Base-by-base conservation (phyloP, 2,329 filamentous ascomycete genomes). In the Fusarium oxysporum region DNA sequence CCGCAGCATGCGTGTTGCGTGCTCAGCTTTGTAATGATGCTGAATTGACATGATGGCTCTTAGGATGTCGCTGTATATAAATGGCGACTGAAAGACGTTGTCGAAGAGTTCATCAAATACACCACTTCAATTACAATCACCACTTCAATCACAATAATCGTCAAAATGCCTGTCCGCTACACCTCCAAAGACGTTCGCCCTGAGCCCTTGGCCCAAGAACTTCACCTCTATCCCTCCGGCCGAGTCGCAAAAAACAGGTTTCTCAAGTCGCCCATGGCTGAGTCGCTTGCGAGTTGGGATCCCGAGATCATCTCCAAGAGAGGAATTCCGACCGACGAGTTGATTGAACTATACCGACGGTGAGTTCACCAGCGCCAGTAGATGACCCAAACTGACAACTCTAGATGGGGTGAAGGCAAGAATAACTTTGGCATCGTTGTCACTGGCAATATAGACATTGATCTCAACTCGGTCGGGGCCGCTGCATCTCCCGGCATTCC, bases 211-310 rank as follows among this genome's bases (percentile, higher is more conserved):
- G 84, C 80, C 9, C 75, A 84, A 68, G 83, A 86, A 13, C 81
- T 89, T 62, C 77, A 79, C 19, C 87, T 87, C 68, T 74, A 81
- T 14, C 87, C 77, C 30, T 65, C 81, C 85, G 43, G 85, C 76
- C 32, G 75, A 82, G 72, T 85, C 85, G 90, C 90, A 6, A 87
- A 86, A 56, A 93, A 92, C 78, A 85, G 90, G 30, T 90, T 92
- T 76, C 80, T 92, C 72, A 93, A 93, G 80, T 89, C 84, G 5
- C 88, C 91, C 47, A 92, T 93, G 91, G 88, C 88, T 1, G 91
- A 93, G 79, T 82, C 85, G 6, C 82, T 92, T 21, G 88, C 90
- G 0, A 89, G 86, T 4, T 93, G 89, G 89, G 84, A 88, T 62
- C 82, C 86, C 5, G 85, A 84, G 32, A 84, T 88, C 56, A 73